A percentile compares a stretch with the other conserved stretches of the same genome.
Evolutionary conservation across 768 basidiomycete genomes (phyloP).

Genomic region (Lentinula edodes): DNA sequence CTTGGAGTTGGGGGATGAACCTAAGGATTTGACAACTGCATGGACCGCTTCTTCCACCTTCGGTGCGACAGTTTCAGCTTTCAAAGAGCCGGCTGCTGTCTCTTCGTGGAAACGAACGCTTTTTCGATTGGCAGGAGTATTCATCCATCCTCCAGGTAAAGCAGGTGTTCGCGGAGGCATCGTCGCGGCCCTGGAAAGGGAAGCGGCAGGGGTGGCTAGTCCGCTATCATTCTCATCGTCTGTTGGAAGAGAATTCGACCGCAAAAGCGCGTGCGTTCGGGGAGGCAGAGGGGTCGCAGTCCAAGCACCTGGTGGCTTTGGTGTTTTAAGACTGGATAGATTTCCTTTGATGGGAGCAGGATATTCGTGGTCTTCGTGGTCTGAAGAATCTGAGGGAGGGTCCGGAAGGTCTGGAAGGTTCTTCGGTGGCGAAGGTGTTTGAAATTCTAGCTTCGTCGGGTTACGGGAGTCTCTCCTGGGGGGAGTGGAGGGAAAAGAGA

Average conservation of each 20-base stretch:
- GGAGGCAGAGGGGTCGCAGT: slow-evolving; percentile 21
- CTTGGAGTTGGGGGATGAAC: background rate
- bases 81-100: background rate
- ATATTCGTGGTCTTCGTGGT: slow-evolving; percentile 33
- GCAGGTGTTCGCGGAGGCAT: slow-evolving; percentile 54
- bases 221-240: slow-evolving; percentile 24
- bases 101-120: slow-evolving; percentile 57
- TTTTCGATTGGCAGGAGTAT: slow-evolving; percentile 51
- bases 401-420: slow-evolving; percentile 63
- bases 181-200: slow-evolving; percentile 44
- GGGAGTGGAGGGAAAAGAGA: slow-evolving; percentile 37
- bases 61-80: background rate
- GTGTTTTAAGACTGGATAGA: slow-evolving; percentile 32
- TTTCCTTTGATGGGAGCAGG: slow-evolving; percentile 20
- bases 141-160: slow-evolving; percentile 64
- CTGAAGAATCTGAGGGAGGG: slow-evolving; percentile 54
- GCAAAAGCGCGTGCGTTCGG: slow-evolving; percentile 4
- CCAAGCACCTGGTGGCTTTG: slow-evolving; percentile 37
- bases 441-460: slow-evolving; percentile 41
- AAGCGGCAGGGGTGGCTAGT: slow-evolving; percentile 41
- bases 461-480: slow-evolving; percentile 36
- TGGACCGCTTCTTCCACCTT: background rate
- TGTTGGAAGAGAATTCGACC: slow-evolving; percentile 13
- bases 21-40: background rate
- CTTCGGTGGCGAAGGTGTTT: slow-evolving; percentile 59